Base-by-base conservation (phyloP, 352 stramenopile species). In the Pythium dissotocum region DNA sequence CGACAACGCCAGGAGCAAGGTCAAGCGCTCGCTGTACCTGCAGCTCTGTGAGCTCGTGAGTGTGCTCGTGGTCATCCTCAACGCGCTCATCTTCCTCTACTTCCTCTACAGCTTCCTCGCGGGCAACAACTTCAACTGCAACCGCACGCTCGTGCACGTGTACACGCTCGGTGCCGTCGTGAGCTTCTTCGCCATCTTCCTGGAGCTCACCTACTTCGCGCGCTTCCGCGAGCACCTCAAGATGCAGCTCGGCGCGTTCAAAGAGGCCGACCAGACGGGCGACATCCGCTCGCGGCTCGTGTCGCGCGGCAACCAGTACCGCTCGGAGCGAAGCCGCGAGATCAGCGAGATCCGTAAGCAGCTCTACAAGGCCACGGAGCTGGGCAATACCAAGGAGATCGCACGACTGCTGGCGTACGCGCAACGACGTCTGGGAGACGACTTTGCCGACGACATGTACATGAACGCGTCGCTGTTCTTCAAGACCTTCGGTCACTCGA, bases 191-290 rank as follows among this genome's bases (percentile, higher is more conserved):
- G 69, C 66, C 36, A 79, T 82, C n/a, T 86, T 91, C 26, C 60
- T 90, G 21, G 79, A 90, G 63, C 72, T 95, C 51, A 87, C 78
- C 46, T 89, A 88, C 66, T 95, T 94, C 69, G 81, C 85, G 24
- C 87, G 85, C 12, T 95, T 95, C 72, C 82, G 87, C 36, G 87
- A 95, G 68, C 87, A 95, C 58, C 65, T 95, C 58, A 92, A 90
- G 69, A 93, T 93, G 87, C 85, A 93, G 64, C 74, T 95, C 12
- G 87, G 87, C 9, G 87, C 87, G 1, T 93, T 93, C 70, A 88
- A 91, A 57, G 87, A 95, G 63, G 83, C 77, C 30, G 85, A 92
- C 58, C 87, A 95, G 58, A 95, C 85, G 1, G 87, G 87, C n/a
- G 82, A 88, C 46, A 80, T 94, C 33, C 86, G 86, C 28, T 78